Evolutionary conservation across 768 basidiomycete species (phyloP), one percentile per base, ranked within the genome.

Genomic region (Steccherinum ochraceum): DNA sequence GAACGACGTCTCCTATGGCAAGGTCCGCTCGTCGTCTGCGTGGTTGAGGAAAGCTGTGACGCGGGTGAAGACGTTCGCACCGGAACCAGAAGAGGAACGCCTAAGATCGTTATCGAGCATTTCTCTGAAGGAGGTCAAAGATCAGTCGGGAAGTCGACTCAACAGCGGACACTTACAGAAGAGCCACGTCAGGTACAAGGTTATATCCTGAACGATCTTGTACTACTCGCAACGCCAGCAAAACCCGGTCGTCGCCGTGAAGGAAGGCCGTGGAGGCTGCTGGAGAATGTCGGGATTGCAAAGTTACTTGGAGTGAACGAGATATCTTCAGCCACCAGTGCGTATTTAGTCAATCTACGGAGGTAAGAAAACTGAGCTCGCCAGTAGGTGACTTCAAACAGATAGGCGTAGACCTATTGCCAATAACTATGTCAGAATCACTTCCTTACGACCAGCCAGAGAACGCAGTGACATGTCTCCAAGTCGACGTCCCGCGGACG

Each of bases 1-100:
- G 89, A 89, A 52, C 77, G 93, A n/a, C 71, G 83, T 39, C 71
- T 95, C 12, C 69, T 93, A 35, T 76, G 78, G 50, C 81, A 84
- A 55, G 63, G 63, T 16, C 27, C 52, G 21, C 13, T 24, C n/a
- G 19, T 35, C 30, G 30, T 35, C 45, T 7, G 45, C 45, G 19
- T 27, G 20, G 25, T 10, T 12, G 40, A 26, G 23, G 18, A 23
- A 2, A 24, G 42, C 43, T n/a, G n/a, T n/a, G n/a, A n/a, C n/a
- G n/a, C n/a, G n/a, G n/a, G n/a, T n/a, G n/a, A n/a, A n/a, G n/a
- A n/a, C n/a, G n/a, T n/a, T n/a, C n/a, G n/a, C n/a, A n/a, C n/a
- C n/a, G n/a, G n/a, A n/a, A n/a, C n/a, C n/a, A 24, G 23, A 43
- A 43, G 41, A 19, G 18, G 18, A 10, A 43, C 41, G 10, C 30